These are phyloP conservation scores for Paramecium sexaurelia DNA, from an alignment of 73 alveolate genomes.

Conservation along the genomic window DNA sequence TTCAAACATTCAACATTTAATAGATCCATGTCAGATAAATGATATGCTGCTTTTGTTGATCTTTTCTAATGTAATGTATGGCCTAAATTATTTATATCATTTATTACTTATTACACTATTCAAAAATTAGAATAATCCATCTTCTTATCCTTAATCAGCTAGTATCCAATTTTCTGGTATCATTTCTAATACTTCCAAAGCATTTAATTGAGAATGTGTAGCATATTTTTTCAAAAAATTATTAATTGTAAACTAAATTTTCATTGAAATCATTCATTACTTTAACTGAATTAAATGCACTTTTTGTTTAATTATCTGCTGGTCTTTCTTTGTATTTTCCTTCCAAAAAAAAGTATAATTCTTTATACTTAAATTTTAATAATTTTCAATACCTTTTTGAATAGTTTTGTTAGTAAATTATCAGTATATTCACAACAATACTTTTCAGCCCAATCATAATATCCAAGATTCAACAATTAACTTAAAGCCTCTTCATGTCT, in stretches of 20 bases:
- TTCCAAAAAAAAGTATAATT: conserved; percentile 4
- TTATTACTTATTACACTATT: conserved; percentile 53
- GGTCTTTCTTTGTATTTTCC: background rate
- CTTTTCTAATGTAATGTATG: conserved; percentile 66
- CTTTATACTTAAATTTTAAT: conserved; percentile 14
- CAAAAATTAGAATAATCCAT: conserved; percentile 35
- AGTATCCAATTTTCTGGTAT: conserved; percentile 68
- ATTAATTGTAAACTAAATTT: conserved; percentile 8
- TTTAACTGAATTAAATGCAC: background rate
- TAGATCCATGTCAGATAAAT: conserved; percentile 69
- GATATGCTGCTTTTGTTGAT: conserved; percentile 59
- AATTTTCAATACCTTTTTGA: conserved; percentile 27
- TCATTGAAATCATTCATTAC: background rate
- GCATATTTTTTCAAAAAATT: conserved; percentile 63
- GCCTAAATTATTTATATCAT: conserved; percentile 1
- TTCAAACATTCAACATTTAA: conserved; percentile 58
- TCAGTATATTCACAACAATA: conserved; percentile 64
- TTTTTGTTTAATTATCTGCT: background rate
- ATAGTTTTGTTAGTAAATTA: conserved; percentile 52
- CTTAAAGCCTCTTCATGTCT: conserved; percentile 64
- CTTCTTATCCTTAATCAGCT: conserved; percentile 50
- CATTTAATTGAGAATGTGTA: conserved; percentile 64
- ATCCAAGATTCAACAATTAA: conserved; percentile 34
- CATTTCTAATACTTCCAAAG: conserved; percentile 58
- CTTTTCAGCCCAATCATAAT: conserved; percentile 59